A percentile compares a stretch with the other conserved stretches of the same genome.
These are phyloP conservation scores for Rhizophagus clarus DNA, from an alignment of 192 early-diverging fungal genomes.

Conservation along the genomic window DNA sequence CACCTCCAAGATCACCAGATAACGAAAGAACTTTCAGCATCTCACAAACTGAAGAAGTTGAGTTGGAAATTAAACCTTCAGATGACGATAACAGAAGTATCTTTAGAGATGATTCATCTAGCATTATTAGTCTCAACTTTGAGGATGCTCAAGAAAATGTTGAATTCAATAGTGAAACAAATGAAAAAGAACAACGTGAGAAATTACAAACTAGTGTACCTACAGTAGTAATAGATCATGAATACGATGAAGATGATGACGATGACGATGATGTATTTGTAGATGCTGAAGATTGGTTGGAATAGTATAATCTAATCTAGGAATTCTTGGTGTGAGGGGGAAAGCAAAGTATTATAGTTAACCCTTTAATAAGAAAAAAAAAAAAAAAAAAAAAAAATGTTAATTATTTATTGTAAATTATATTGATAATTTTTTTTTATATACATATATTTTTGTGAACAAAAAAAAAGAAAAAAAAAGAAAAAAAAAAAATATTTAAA, in stretches of 20 bases:
- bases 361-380: neutral
- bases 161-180: neutral
- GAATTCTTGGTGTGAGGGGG: neutral
- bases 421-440: too few relatives aligned
- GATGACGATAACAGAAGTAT: neutral
- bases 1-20: neutral
- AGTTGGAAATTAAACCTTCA: neutral
- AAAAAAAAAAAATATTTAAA: too few relatives aligned
- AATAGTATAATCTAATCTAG: neutral
- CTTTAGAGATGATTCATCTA: conserved; percentile 14
- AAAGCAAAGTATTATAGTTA: neutral
- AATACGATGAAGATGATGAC: conserved; percentile 21
- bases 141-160: neutral
- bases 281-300: conserved; percentile 13
- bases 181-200: neutral
- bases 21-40: neutral
- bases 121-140: neutral
- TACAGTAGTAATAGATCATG: neutral
- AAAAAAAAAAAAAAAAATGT: too few relatives aligned
- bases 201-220: neutral
- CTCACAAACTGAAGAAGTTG: neutral
- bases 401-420: too few relatives aligned
- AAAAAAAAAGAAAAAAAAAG: too few relatives aligned
- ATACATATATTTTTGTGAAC: too few relatives aligned
- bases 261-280: conserved; percentile 26